Conservation (phyloP, 345 rosid species). For the Arabidopsis arenosa region DNA sequence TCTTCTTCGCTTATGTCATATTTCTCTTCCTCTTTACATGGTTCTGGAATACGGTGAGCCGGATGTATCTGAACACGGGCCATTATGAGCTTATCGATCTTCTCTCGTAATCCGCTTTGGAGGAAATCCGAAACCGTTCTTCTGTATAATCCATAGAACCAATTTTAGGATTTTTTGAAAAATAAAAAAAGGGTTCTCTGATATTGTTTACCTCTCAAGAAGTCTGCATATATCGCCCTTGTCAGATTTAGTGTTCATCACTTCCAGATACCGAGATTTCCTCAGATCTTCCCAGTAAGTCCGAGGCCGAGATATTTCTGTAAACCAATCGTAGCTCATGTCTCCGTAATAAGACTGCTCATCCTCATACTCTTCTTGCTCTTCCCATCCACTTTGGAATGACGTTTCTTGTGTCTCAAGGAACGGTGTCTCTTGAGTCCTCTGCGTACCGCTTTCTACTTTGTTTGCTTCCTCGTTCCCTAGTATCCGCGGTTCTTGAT, state of each 20-base stretch:
- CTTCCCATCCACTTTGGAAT: conserved; percentile 43
- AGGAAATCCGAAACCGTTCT: conserved; percentile 77
- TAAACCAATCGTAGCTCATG: conserved; percentile 63
- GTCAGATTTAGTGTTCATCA: conserved; percentile 56
- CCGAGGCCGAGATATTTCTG: conserved; percentile 75
- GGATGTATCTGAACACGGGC: conserved; percentile 56
- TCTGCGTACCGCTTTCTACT: not conserved
- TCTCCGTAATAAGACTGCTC: conserved; percentile 41
- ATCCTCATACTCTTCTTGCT: conserved; percentile 49
- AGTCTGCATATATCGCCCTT: conserved; percentile 73
- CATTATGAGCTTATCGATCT: conserved; percentile 65
- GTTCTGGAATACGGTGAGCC: conserved; percentile 40
- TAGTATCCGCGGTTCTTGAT: conserved; percentile 3
- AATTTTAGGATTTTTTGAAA: not conserved
- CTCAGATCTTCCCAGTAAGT: conserved; percentile 84
- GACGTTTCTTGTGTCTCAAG: conserved; percentile 32
- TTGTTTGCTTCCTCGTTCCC: not conserved
- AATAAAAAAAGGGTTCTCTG: not conserved
- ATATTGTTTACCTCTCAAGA: conserved; percentile 62
- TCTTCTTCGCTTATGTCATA: conserved; percentile 25
- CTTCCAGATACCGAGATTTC: conserved; percentile 71
- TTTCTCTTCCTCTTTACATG: conserved; percentile 30
- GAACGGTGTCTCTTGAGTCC: not conserved
- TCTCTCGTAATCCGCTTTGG: conserved; percentile 69
- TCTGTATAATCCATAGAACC: conserved; percentile 49